A percentile compares a stretch with the other conserved stretches of the same genome.
Evolutionary conservation across 768 basidiomycete species (phyloP).

Genomic region (Pleurotus eryngii): DNA sequence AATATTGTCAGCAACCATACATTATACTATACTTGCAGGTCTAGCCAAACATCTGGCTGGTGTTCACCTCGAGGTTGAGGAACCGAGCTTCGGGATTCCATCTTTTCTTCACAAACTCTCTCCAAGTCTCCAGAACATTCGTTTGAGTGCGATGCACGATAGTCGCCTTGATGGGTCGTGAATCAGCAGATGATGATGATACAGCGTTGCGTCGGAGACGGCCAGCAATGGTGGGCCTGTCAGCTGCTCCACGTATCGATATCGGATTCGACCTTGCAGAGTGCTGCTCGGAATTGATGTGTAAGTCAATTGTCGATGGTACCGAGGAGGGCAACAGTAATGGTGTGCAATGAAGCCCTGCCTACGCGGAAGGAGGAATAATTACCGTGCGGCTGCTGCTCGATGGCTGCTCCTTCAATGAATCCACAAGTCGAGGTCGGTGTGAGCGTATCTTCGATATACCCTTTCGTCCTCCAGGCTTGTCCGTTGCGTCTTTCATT

Average conservation of each 20-base stretch:
- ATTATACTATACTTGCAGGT: not conserved
- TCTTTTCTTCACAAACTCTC: conserved; percentile 67
- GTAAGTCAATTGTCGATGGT: conserved; percentile 24
- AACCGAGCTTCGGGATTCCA: conserved; percentile 69
- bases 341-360: conserved; percentile 15
- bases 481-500: conserved; percentile 71
- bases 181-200: conserved; percentile 18
- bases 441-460: conserved; percentile 58
- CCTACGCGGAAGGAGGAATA: conserved; percentile 8
- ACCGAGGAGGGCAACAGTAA: conserved; percentile 29
- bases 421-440: conserved; percentile 22
- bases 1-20: conserved; percentile 10
- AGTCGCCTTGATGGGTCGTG: conserved; percentile 13
- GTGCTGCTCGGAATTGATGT: conserved; percentile 25
- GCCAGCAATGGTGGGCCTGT: conserved; percentile 41
- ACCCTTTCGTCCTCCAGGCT: conserved; percentile 72
- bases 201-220: conserved; percentile 62
- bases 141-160: conserved; percentile 21
- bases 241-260: conserved; percentile 63
- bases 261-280: conserved; percentile 49
- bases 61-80: conserved; percentile 79
- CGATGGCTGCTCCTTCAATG: conserved; percentile 42
- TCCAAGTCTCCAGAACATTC: conserved; percentile 65
- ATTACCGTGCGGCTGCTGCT: conserved; percentile 61
- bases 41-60: not conserved